Base-by-base conservation (phyloP, 176 grass and related monocot genomes). In the Echinochloa phyllopogon region DNA sequence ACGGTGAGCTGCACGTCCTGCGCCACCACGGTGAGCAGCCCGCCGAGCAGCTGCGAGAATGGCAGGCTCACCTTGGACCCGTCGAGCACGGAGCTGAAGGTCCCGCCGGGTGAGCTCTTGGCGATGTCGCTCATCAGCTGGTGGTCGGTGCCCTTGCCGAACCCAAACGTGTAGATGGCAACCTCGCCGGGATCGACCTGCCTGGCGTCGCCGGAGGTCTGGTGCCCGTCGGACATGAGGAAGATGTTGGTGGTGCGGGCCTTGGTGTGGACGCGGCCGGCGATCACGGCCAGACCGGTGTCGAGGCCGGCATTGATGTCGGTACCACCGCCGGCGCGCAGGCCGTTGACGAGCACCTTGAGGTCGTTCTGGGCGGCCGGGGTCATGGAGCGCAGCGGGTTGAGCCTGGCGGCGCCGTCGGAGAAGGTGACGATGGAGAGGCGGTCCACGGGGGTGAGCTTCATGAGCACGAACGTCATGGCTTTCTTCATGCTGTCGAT, bases 11-110 rank as follows among this genome's bases (percentile, higher is more conserved):
- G 16, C 68, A 86, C 57, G 76, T 80, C 84, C 37, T 86, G 76
- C 76, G 59, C 84, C 3, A 86, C 58, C 10, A 79, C 56, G 13
- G 84, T 86, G 3, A 86, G 66, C n/a, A 86, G 76, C 10, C 84
- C 84, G 4, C 39, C 84, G 1, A 86, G 65, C 65, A 86, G 75
- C 65, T 61, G 84, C 10, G 84, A 37, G 41, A 78, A 79, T 5
- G 25, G 14, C 65, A 20, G 0, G 57, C 65, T 65, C 62, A 86
- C 21, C 65, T 79, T 33, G 16, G 49, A 51, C 20, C 66, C 55
- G 7, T 67, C 64, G 0, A 76, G 67, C 33, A 86, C 76, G 0
- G 36, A 36, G 76, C 39, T 72, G 75, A 52, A 86, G 6, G 67
- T 80, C 2, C 76, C 76, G 16, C 76, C 60, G 5, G 37, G 2